phyloP scores from a whole-genome alignment of 2,329 filamentous ascomycete genomes.

The Ampelomyces quisqualis region DNA sequence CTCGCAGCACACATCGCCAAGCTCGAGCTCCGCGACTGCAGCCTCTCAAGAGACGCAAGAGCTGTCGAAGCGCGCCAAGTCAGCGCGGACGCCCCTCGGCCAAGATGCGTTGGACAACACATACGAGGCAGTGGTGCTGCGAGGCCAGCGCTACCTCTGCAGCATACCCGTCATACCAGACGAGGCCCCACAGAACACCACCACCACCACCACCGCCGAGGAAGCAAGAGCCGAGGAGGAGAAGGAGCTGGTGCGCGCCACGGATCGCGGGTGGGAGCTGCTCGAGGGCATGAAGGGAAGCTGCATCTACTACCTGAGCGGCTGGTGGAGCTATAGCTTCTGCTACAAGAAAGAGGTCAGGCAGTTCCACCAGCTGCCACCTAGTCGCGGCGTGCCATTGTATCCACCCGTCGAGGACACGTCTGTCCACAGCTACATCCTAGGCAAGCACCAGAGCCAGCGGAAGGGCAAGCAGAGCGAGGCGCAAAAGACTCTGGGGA shows the following conservation, averaged over 20 bases:
- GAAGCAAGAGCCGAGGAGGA: slow-evolving; percentile 72
- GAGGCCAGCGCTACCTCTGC: slow-evolving; percentile 76
- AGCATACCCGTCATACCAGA: slow-evolving; percentile 71
- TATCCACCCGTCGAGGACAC: slow-evolving; percentile 77
- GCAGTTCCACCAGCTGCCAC: slow-evolving; percentile 83
- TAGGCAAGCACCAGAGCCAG: slow-evolving; percentile 61
- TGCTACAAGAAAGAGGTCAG: slow-evolving; percentile 86
- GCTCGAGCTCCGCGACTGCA: slow-evolving; percentile 29
- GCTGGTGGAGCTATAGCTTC: slow-evolving; percentile 96
- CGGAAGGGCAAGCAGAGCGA: slow-evolving; percentile 21
- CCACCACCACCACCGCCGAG: slow-evolving; percentile 67
- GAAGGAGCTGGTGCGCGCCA: slow-evolving; percentile 75
- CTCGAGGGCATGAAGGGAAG: slow-evolving; percentile 73
- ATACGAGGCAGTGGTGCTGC: slow-evolving; percentile 75
- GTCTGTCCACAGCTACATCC: slow-evolving; percentile 70
- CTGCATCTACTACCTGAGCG: slow-evolving; percentile 80
- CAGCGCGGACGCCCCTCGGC: slow-evolving; percentile 13
- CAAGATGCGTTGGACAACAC: slow-evolving; percentile 38
- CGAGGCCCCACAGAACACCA: slow-evolving; percentile 55
- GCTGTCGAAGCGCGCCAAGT: slow-evolving; percentile 35
- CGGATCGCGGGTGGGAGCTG: slow-evolving; percentile 75
- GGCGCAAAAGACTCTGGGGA: slow-evolving; percentile 33
- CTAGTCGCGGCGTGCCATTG: slow-evolving; percentile 63
- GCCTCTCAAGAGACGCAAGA: slow-evolving; percentile 41
- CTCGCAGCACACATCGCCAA: slow-evolving; percentile 25